Evolutionary conservation across 495 filamentous ascomycete species (phyloP), one percentile per base, ranked within the genome.

Genomic region (Chlorociboria aeruginascens): DNA sequence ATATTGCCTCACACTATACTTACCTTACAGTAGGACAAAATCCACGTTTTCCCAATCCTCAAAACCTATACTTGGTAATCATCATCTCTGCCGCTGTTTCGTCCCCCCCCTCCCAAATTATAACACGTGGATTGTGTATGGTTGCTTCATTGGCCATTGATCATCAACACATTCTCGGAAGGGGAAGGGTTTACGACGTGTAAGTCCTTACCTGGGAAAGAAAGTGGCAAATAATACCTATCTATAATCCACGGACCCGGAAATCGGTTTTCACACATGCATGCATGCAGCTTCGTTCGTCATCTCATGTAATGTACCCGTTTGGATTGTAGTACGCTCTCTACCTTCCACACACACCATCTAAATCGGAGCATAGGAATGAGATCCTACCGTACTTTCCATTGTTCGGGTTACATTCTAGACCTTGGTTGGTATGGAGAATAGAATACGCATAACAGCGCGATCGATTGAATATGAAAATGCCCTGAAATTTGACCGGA

Each of bases 261-360:
- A 74, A 71, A 1, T 59, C 41, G 1, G 44, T 58, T n/a, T n/a
- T n/a, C n/a, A n/a, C n/a, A n/a, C n/a, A 52, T 75, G 70, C 20
- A 77, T 66, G 6, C 64, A 69, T 1, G 69, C 66, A 31, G 58
- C 55, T 1, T 39, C 10, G 31, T 65, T n/a, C n/a, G n/a, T n/a
- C n/a, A n/a, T n/a, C n/a, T n/a, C 66, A 2, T 58, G 61, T 31
- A 17, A 40, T 30, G 53, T 61, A 0, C 74, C 74, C 73, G 77
- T 78, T 17, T 51, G 11, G 16, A 30, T 47, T 29, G 45, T 57
- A 32, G n/a, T n/a, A n/a, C n/a, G n/a, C n/a, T n/a, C n/a, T n/a
- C n/a, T n/a, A n/a, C n/a, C n/a, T n/a, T n/a, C 42, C 32, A 32
- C 45, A 63, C 63, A 58, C 58, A 53, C 47, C 59, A 61, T 43